Evolutionary conservation across 805 yeast species (phyloP), one percentile per base, ranked within the genome.

Genomic region (Kazachstania africana): DNA sequence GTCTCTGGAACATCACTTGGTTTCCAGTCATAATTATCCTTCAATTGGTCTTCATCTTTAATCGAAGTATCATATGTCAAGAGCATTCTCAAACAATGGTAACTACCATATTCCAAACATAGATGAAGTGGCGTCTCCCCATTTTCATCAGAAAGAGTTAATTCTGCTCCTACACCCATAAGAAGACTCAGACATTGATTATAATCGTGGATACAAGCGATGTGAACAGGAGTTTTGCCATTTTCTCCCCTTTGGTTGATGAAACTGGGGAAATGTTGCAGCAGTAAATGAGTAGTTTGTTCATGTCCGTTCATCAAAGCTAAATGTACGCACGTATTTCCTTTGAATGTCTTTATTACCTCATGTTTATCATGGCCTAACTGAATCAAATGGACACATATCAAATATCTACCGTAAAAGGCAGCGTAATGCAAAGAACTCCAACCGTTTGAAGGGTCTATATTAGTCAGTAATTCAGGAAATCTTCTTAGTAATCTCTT

Each of bases 101-200:
- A 44, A 37, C 72, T 69, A 5, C 87, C 88, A 43, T 66, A 71
- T 34, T 78, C 77, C 42, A 82, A 67, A 0, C 95, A 94, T 32
- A 79, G 62, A 55, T 88, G 97, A 26, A 88, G 58, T 0, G 95
- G 83, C 3, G 94, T 76, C 47, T 84, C 81, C 1, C 91, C 94
- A 12, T 70, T 69, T 8, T 62, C 59, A 49, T 91, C 94, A 33
- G 72, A 75, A 4, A 73, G 51, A 42, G 79, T 75, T 28, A 84
- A 63, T 44, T 82, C 78, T 3, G 93, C 93, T 6, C 87, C 91
- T 34, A 78, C 70, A 23, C 78, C 78, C 4, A 83, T 57, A 14
- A 84, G 56, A 26, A 81, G 55, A 38, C 67, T 71, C 28, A 78
- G 62, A 40, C 87, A 77, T 23, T 74, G 77, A 36, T 66, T 66